phyloP scores from a whole-genome alignment of 768 basidiomycete genomes.

The Tylopilus subfusipes region DNA sequence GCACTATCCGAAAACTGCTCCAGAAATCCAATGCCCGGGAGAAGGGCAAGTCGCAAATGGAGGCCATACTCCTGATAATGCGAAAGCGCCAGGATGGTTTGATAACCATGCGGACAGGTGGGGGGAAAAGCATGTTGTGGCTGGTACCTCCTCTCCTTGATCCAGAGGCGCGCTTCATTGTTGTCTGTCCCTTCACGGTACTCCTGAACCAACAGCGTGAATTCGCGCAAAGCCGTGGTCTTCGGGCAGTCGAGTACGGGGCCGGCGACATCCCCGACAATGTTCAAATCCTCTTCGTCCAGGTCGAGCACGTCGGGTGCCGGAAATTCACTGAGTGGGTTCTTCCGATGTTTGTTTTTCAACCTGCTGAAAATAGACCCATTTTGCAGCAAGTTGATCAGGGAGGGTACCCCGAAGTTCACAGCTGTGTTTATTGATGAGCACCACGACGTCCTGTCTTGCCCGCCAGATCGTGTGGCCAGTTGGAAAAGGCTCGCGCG shows the following conservation, averaged over 20 bases:
- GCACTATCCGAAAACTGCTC: neutral
- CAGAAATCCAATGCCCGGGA: neutral
- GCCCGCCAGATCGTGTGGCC: neutral
- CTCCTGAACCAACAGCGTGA: neutral
- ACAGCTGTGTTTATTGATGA: neutral
- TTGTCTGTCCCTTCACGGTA: slow-evolving; percentile 1
- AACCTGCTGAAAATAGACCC: neutral
- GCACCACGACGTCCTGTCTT: neutral
- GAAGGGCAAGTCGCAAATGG: slow-evolving; percentile 3
- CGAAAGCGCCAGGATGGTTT: slow-evolving; percentile 1
- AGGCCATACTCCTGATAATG: neutral
- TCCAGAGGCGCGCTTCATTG: neutral
- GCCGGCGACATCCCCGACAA: neutral
- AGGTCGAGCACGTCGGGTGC: neutral
- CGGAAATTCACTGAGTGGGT: neutral
- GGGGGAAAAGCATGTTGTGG: slow-evolving; percentile 7
- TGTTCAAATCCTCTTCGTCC: slow-evolving; percentile 1
- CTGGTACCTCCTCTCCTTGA: neutral
- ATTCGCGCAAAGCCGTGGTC: neutral
- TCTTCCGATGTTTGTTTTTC: neutral
- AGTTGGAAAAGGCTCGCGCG: slow-evolving; percentile 1
- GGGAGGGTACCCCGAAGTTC: neutral
- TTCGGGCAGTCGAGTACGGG: neutral
- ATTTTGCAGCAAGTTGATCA: neutral
- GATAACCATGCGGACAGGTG: slow-evolving; percentile 4